Evolutionary conservation across 768 basidiomycete species (phyloP), one percentile per base, ranked within the genome.

Genomic region (Leccinellum albellum): DNA sequence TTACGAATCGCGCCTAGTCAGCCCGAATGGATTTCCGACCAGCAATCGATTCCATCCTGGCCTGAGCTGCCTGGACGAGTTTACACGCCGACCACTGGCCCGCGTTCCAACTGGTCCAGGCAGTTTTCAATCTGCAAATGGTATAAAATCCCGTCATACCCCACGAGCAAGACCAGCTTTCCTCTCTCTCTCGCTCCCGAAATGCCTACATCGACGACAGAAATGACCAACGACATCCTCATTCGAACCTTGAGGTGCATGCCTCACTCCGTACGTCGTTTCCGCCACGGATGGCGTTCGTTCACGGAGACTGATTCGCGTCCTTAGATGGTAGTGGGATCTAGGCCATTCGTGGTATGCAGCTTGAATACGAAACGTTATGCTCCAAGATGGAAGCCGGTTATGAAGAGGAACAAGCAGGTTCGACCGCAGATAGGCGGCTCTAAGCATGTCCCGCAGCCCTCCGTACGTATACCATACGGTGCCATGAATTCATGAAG

Each of bases 331-430:
- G 33, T 26, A 55, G 24, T 32, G 17, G 37, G 8, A 6, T 15
- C 20, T 1, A 60, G 9, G n/a, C 53, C 57, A 5, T 66, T 66
- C 17, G 61, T 63, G 21, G 61, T 31, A n/a, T n/a, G 28, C 12
- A 49, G 48, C 48, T 15, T 49, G 15, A 17, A 49, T n/a, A 31
- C 48, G 26, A 48, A 29, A n/a, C 46, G 61, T 3, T 46, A 52
- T 4, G 45, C 44, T 12, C 31, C 42, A 1, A 21, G 40, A 9
- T 29, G 17, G 20, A 54, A 31, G 13, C 2, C 50, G 0, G 21
- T 37, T 0, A 3, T 20, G 6, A 20, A 21, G 32, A 35, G 12
- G 44, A 21, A 3, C 15, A 21, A 37, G 6, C 33, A 15, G 9
- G 24, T 40, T 29, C 23, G 32, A 3, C 15, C 9, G 2, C 9